Conservation (phyloP, 345 rosid species). For the Hibiscus mutabilis region DNA sequence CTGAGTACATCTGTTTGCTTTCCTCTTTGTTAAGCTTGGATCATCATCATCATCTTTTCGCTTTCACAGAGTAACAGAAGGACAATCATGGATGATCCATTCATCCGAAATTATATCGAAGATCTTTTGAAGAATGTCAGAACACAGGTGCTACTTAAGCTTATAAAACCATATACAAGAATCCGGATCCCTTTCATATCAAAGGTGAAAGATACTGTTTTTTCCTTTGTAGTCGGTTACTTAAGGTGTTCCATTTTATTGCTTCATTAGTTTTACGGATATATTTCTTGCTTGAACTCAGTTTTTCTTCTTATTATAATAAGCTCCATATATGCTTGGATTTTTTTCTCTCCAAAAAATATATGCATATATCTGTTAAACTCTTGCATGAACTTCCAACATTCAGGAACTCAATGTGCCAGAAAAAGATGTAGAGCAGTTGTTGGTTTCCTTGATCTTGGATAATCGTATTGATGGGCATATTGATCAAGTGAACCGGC, state of each 20-base stretch:
- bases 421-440: conserved; percentile 87
- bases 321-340: neutral
- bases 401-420: conserved; percentile 87
- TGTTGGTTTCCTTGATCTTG: conserved; percentile 78
- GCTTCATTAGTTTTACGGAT: neutral
- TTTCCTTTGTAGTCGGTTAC: neutral
- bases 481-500: conserved; percentile 92
- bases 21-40: neutral
- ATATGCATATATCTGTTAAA: neutral
- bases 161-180: conserved; percentile 94
- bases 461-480: conserved; percentile 94
- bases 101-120: conserved; percentile 92
- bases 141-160: conserved; percentile 95
- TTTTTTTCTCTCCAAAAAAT: neutral
- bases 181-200: conserved; percentile 89
- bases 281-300: neutral
- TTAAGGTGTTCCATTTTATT: neutral
- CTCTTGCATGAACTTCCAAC: neutral
- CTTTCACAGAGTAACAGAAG: conserved; percentile 62
- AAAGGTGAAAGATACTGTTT: conserved; percentile 32
- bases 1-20: neutral
- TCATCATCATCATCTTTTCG: neutral
- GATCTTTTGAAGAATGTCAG: conserved; percentile 96
- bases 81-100: conserved; percentile 98
- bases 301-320: neutral